Evolutionary conservation across 2,329 filamentous ascomycete species (phyloP), one percentile per base, ranked within the genome.

Genomic region (Hypoxylon sp.): DNA sequence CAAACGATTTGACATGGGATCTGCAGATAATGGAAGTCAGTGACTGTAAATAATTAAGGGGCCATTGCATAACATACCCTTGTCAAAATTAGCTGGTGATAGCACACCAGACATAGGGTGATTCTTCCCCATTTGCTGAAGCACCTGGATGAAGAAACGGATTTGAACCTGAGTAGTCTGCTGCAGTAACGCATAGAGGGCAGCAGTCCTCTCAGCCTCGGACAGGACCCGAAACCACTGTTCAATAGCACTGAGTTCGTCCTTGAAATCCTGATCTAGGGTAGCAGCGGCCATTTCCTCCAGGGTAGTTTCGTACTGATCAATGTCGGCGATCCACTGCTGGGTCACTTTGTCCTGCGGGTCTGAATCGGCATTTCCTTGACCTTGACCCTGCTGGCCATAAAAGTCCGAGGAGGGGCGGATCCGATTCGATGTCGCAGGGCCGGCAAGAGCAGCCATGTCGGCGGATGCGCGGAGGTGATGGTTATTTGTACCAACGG

Each of bases 111-210:
- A 97, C 93, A 98, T 97, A 28, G 96, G 96, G 80, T 98, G 94
- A 76, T 91, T 97, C 83, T 98, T 97, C 71, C 94, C 94, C 96
- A 98, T 99, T 80, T 99, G 96, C 84, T 98, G 94, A 74, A 99
- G 85, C 50, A 99, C 94, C 82, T 98, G 95, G 74, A 98, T 98
- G 82, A 99, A 99, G 86, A 99, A 99, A 60, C 96, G 91, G 78
- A 98, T 97, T 83, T 99, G 96, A 68, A 99, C 95, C 82, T 98
- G 96, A 3, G 96, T 99, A 5, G 96, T 98, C 85, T 99, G 96
- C 84, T 99, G 96, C 66, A 99, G 86, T 74, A 99, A 85, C 68
- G 96, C 95, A 80, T 99, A 99, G 64, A 98, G 83, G 52, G 96
- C 96, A 68, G 96, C 96, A 19, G 96, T 99, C 69, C 96, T 89